Base-by-base conservation (phyloP, 352 stramenopile genomes). In the Blastocystis sp. region DNA sequence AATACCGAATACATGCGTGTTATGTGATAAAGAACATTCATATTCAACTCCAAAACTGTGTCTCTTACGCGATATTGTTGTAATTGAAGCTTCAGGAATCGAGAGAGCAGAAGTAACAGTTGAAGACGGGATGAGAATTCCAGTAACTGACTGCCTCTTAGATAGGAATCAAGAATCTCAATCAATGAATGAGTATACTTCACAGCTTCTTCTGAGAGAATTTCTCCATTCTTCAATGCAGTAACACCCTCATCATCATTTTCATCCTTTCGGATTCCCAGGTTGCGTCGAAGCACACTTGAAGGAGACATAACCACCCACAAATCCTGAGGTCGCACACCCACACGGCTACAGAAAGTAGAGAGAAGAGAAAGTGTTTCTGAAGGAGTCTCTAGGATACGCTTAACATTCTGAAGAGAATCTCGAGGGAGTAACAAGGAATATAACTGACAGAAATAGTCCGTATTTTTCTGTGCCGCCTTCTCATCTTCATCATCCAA, bases 1-100 rank as follows among this genome's bases (percentile, higher is more conserved):
- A 94, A 97, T 90, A 98, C 95, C 1, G 91, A 92, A 90, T 99
- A 99, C 91, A 98, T 98, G 35, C 94, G 92, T 87, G 95, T 77
- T 7, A 53, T 89, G 66, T 89, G 78, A 44, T 89, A 89, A 24
- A 89, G 42, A 19, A 89, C 51, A 42, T 89, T 89, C 78, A 89
- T 89, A 35, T 79, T 77, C 60, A 70, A n/a, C 60, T 79, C 66
- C 42, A 79, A n/a, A 37, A 78, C 17, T 24, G 60, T 44, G 22
- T 64, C 35, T 30, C 42, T 35, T 42, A 58, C 17, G 1, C 69
- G 30, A 13, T 54, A 2, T 30, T 76, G 42, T n/a, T 24, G 24
- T 13, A 89, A 24, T 51, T 79, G 60, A 3, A 79, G 22, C 9
- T 30, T 54, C 44, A 89, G 22, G 51, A 79, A 89, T 27, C 66